Evolutionary conservation across 2,329 filamentous ascomycete species (phyloP).

Genomic region (Byssochlamys sp.): DNA sequence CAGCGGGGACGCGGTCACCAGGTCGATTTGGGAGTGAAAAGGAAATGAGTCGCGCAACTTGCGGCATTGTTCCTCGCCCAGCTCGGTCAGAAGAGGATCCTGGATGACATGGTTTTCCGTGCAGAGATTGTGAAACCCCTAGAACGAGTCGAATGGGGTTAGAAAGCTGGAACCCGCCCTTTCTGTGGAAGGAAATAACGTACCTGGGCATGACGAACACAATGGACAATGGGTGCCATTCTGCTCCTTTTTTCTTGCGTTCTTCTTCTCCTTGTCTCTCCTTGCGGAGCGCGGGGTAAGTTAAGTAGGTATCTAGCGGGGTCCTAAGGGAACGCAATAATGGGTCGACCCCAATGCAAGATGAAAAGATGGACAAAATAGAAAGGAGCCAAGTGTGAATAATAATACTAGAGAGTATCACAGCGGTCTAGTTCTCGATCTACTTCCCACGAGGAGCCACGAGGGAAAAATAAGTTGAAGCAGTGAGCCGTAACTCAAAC

Average conservation of each 20-base stretch:
- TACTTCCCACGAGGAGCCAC: not conserved
- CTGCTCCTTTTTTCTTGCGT: constrained; percentile 1
- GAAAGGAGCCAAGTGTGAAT: too few relatives aligned
- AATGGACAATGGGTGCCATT: constrained; percentile 37
- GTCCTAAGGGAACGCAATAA: not conserved
- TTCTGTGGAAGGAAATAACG: constrained; percentile 1
- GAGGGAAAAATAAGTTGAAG: not conserved
- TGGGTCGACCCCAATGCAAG: not conserved
- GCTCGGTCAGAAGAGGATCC: constrained; percentile 69
- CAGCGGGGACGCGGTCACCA: constrained; percentile 69
- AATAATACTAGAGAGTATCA: not conserved
- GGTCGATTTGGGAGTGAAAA: constrained; percentile 53
- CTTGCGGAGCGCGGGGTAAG: not conserved
- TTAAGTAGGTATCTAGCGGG: not conserved
- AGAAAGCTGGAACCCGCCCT: not conserved
- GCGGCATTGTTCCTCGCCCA: constrained; percentile 67
- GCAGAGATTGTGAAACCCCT: constrained; percentile 73
- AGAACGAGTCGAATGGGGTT: constrained; percentile 9
- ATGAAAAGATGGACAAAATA: not conserved
- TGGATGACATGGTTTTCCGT: constrained; percentile 58
- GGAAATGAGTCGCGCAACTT: constrained; percentile 55
- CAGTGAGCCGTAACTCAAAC: not conserved
- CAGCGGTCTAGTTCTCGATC: not conserved
- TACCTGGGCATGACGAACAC: constrained; percentile 40
- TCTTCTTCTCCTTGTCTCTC: not conserved